These are phyloP conservation scores for Sphaerostilbella broomeana DNA, from an alignment of 2,329 filamentous ascomycete genomes.

Conservation along the genomic window DNA sequence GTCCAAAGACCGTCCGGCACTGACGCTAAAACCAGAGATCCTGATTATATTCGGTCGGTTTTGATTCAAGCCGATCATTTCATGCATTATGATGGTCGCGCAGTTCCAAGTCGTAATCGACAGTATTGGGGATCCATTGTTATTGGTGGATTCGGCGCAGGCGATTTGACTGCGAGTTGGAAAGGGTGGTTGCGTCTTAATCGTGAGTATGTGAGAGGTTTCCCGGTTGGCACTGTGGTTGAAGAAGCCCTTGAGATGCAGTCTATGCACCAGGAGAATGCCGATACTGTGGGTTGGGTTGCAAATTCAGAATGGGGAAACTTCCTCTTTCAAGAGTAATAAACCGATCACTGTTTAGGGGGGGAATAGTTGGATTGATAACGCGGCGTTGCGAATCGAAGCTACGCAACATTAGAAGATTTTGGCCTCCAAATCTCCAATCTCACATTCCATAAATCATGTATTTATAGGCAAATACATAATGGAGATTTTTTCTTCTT, in stretches of 20 bases:
- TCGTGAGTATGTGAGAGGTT: slow-evolving; percentile 34
- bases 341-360: no score
- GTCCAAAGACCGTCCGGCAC: slow-evolving; percentile 36
- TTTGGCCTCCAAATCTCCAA: no score
- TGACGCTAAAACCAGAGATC: slow-evolving; percentile 11
- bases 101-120: slow-evolving; percentile 37
- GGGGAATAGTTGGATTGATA: no score
- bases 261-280: slow-evolving; percentile 31
- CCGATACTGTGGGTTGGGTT: slow-evolving; percentile 40
- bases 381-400: no score
- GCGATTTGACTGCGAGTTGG: slow-evolving; percentile 29
- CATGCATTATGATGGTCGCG: slow-evolving; percentile 42
- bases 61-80: slow-evolving; percentile 37
- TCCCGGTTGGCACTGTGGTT: slow-evolving; percentile 32
- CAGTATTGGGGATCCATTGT: slow-evolving; percentile 55
- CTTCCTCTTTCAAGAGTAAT: slow-evolving; percentile 34
- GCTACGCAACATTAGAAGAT: no score
- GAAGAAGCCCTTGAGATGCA: slow-evolving; percentile 41
- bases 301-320: slow-evolving; percentile 44
- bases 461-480: no score
- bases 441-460: no score
- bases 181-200: slow-evolving; percentile 49
- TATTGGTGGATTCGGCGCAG: slow-evolving; percentile 35
- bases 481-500: no score
- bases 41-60: slow-evolving; percentile 27